Base-by-base conservation (phyloP, 352 stramenopile genomes). In the Globisporangium okanoganense region DNA sequence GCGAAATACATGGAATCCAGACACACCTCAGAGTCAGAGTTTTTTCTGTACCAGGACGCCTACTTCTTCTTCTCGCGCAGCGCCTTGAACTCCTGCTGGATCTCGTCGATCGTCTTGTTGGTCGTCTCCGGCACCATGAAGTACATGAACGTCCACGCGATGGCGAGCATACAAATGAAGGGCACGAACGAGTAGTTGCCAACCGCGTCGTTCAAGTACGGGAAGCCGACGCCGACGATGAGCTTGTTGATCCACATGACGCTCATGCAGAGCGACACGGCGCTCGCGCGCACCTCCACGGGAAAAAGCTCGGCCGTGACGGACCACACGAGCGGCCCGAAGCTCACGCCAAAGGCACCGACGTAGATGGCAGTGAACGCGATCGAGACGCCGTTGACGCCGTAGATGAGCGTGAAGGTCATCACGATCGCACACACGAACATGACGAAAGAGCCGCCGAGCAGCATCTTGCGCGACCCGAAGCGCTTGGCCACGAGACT, bases 101-200 rank as follows among this genome's bases (percentile, higher is more conserved):
- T 82, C 62, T 85, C 72, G 24, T 79, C 72, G 57, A 78, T 80
- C 14, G 76, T 79, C 64, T 86, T 85, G 50, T 76, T 67, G 0
- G 64, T 61, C 14, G 78, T 86, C 56, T 84, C 76, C 4, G 74
- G 76, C 38, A 85, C 72, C n/a, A 76, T 54, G 27, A 76, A 60
- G 33, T 73, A 58, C 54, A 73, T 75, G 56, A 86, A 84, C 22
- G 70, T 57, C 16, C 24, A 29, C 20, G 60, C 54, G 27, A 61
- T 16, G 20, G 68, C n/a, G 31, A 85, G 72, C 54, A 64, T 45
- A 5, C 57, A 45, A 24, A 73, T 66, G 67, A 84, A 79, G 2
- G 73, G 65, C 20, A 71, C 41, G 40, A 45, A 24, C 16, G 40
- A 45, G 18, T 45, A 45, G 40, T 45, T 45, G 16, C 18, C 18